Percentiles rank a stretch among this genome's conserved stretches.
Conservation (phyloP, 2,329 filamentous ascomycete genomes). For the Diaporthe batatas region DNA sequence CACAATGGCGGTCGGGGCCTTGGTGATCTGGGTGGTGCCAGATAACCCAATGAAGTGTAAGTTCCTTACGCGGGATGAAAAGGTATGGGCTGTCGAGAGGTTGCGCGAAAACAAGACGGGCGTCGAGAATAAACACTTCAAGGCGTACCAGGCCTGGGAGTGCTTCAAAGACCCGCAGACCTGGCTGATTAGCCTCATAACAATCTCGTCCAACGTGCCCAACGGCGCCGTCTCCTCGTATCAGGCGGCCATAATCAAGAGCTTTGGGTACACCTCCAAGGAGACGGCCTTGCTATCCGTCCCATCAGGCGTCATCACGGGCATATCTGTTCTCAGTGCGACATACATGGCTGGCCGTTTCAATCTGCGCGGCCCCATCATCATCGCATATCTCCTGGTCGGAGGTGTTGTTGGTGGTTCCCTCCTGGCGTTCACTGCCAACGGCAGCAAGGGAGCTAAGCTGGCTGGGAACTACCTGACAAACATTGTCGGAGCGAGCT, state of each 20-base stretch:
- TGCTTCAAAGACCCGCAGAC: constrained; percentile 42
- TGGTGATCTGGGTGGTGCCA: constrained; percentile 40
- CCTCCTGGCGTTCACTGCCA: constrained; percentile 52
- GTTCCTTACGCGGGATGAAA: constrained; percentile 39
- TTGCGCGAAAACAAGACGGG: constrained; percentile 76
- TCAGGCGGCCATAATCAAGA: constrained; percentile 44
- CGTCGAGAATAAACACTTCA: constrained; percentile 77
- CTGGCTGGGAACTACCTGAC: constrained; percentile 56
- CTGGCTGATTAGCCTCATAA: constrained; percentile 44
- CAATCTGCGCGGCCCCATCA: constrained; percentile 40
- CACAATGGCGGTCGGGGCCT: constrained; percentile 36
- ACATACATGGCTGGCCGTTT: constrained; percentile 40
- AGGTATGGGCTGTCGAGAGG: constrained; percentile 52
- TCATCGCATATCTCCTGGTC: constrained; percentile 47
- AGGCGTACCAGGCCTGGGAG: constrained; percentile 67
- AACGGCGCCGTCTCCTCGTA: constrained; percentile 44
- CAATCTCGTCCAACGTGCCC: constrained; percentile 42
- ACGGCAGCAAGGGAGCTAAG: constrained; percentile 51
- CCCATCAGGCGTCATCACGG: constrained; percentile 53
- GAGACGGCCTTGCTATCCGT: constrained; percentile 52
- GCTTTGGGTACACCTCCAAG: constrained; percentile 43
- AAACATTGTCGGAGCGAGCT: constrained; percentile 53
- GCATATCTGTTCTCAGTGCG: constrained; percentile 43
- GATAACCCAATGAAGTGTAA: constrained; percentile 38
- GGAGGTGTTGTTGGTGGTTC: constrained; percentile 55